These are phyloP conservation scores for Salix koriyanagi DNA, from an alignment of 345 rosid genomes.

Conservation along the genomic window DNA sequence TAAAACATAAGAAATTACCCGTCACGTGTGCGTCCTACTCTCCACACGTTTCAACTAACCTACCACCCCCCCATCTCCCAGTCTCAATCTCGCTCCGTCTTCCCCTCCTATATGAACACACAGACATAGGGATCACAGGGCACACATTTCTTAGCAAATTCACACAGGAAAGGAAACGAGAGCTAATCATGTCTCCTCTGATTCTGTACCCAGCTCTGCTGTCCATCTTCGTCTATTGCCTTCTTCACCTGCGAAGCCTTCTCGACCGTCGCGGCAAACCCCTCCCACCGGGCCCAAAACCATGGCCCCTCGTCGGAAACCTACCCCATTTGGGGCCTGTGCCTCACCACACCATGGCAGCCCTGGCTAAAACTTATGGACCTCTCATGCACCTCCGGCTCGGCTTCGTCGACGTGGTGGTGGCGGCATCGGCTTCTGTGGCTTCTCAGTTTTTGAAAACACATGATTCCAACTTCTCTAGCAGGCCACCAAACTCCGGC, in stretches of 20 bases:
- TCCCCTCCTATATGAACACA: neutral
- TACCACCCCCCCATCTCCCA: neutral
- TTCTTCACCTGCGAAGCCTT: constrained; percentile 21
- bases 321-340: constrained; percentile 69
- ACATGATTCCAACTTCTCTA: constrained; percentile 79
- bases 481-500: constrained; percentile 88
- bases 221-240: constrained; percentile 23
- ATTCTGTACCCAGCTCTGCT: constrained; percentile 7
- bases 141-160: neutral
- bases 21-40: neutral
- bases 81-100: neutral
- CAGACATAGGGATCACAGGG: neutral
- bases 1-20: neutral
- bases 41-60: neutral
- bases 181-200: constrained; percentile 2
- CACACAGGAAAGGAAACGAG: neutral
- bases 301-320: constrained; percentile 90
- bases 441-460: constrained; percentile 73
- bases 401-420: constrained; percentile 72
- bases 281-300: constrained; percentile 86
- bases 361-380: constrained; percentile 55
- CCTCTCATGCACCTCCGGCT: constrained; percentile 75
- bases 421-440: constrained; percentile 78
- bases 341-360: constrained; percentile 70
- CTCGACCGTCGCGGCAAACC: constrained; percentile 22